Evolutionary conservation across 768 basidiomycete species (phyloP).

Genomic region (Hirschioporus abietinus): DNA sequence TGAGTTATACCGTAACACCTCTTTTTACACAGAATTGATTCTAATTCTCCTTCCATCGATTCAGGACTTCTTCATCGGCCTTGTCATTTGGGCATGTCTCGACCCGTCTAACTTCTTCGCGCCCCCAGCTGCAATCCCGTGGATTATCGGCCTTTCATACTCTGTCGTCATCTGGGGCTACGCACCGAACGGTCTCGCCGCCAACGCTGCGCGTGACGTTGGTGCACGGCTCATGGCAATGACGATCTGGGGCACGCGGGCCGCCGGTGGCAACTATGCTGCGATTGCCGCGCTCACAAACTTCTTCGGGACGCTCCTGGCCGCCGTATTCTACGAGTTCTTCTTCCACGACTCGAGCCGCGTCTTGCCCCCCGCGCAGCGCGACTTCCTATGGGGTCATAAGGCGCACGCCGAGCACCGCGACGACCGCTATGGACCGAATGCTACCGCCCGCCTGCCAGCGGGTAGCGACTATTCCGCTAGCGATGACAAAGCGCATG

Average conservation of each 20-base stretch:
- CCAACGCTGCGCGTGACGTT: conserved; percentile 66
- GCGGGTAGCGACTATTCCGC: conserved; percentile 9
- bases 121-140: conserved; percentile 47
- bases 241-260: conserved; percentile 53
- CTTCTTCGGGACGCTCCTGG: conserved; percentile 57
- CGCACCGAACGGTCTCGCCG: conserved; percentile 44
- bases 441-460: background rate
- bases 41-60: background rate
- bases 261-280: conserved; percentile 49
- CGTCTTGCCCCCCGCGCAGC: conserved; percentile 23
- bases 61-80: conserved; percentile 42
- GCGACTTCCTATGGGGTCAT: conserved; percentile 13
- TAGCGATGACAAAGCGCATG: conserved; percentile 6
- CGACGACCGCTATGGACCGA: background rate
- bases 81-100: conserved; percentile 45
- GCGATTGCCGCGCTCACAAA: conserved; percentile 62
- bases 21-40: background rate
- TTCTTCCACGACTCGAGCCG: conserved; percentile 55
- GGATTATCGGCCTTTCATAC: conserved; percentile 53
- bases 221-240: conserved; percentile 59
- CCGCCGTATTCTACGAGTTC: conserved; percentile 47
- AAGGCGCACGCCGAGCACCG: conserved; percentile 12
- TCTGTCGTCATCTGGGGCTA: conserved; percentile 55
- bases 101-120: conserved; percentile 58
- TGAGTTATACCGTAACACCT: conserved; percentile 23